A percentile compares a stretch with the other conserved stretches of the same genome.
Conservation (phyloP, 306 rosid genomes). For the Albizia julibrissin region DNA sequence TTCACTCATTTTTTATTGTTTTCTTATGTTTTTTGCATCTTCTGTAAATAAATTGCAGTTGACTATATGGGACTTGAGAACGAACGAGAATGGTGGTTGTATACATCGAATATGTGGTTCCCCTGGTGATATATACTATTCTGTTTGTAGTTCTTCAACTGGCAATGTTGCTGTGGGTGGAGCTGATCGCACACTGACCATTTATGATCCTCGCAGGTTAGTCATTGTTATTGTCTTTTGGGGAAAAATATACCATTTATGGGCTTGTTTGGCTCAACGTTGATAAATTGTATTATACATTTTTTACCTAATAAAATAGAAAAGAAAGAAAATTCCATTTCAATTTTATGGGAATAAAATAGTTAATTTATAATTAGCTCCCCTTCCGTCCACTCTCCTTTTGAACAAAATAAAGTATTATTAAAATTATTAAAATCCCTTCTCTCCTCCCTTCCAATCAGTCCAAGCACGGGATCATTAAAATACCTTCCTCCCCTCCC, state of each 20-base stretch:
- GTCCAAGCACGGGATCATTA: neutral
- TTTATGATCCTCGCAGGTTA: constrained; percentile 96
- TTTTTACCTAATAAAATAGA: too few relatives aligned
- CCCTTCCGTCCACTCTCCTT: neutral
- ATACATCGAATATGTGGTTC: constrained; percentile 71
- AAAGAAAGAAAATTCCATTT: neutral
- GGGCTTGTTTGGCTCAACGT: neutral
- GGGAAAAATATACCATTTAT: constrained; percentile 6
- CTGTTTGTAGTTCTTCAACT: constrained; percentile 73
- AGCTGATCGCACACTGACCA: constrained; percentile 80
- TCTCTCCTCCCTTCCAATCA: neutral
- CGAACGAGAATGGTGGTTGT: constrained; percentile 92
- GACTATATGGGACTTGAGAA: constrained; percentile 82
- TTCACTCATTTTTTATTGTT: constrained; percentile 28
- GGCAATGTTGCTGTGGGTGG: constrained; percentile 88
- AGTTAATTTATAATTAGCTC: neutral
- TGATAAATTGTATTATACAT: neutral
- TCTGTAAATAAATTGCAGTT: constrained; percentile 54
- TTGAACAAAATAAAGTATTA: neutral
- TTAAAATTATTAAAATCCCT: neutral
- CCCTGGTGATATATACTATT: constrained; percentile 71
- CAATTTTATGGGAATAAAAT: neutral
- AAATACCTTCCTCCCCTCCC: neutral
- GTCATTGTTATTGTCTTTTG: constrained; percentile 27
- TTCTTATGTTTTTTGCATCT: constrained; percentile 19